A percentile compares a stretch with the other conserved stretches of the same genome.
phyloP scores from a whole-genome alignment of 148 eudicot species.

The Fagopyrum tataricum region DNA sequence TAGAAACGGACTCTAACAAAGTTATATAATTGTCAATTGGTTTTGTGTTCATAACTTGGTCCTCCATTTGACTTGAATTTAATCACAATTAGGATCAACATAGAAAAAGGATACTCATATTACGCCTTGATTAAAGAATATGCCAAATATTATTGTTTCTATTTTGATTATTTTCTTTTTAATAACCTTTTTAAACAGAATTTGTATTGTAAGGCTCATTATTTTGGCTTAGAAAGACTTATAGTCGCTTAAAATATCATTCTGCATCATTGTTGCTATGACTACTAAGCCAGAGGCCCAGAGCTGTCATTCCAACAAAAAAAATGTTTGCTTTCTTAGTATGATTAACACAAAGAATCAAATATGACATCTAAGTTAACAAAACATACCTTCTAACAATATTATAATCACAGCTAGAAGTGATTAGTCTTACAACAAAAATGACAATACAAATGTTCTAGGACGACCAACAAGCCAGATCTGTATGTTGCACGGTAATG shows the following conservation, averaged over 20 bases:
- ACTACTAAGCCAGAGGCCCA: not conserved
- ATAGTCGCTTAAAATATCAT: not conserved
- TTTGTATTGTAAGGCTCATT: not conserved
- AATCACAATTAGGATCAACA: no score
- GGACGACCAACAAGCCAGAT: slow-evolving; percentile 3
- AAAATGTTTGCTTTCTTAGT: not conserved
- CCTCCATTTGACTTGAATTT: no score
- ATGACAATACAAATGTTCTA: slow-evolving; percentile 4
- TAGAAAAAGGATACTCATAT: no score
- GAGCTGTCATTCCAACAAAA: not conserved
- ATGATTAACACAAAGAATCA: slow-evolving; percentile 7
- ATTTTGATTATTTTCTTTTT: no score
- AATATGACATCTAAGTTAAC: not conserved
- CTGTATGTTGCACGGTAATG: not conserved
- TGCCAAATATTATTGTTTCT: no score
- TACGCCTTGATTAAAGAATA: no score
- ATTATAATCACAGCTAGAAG: not conserved
- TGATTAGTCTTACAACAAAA: not conserved
- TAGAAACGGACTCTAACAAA: no score
- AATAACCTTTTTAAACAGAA: no score
- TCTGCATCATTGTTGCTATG: slow-evolving; percentile 2
- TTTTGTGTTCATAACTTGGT: no score
- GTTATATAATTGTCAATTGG: no score
- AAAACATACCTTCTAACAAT: not conserved
- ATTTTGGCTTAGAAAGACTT: not conserved